Evolutionary conservation across 306 rosid species (phyloP).

Genomic region (Pachyrhizus erosus): DNA sequence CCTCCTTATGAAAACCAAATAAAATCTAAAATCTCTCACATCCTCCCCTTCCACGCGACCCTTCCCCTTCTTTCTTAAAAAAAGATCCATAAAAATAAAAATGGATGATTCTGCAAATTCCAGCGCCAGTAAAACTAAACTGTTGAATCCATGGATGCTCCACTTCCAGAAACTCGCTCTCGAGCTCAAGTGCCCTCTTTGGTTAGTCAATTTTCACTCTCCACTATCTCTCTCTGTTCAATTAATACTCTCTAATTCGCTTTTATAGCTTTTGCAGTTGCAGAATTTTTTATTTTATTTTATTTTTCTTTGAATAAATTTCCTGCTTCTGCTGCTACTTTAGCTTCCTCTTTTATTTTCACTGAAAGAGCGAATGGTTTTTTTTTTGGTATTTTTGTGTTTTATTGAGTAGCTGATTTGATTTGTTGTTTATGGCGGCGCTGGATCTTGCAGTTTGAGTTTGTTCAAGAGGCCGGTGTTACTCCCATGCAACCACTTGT

Average conservation of each 20-base stretch:
- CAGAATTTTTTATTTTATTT: too few species aligned
- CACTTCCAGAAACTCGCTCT: constrained; percentile 84
- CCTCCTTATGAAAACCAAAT: neutral
- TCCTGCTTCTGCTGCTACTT: neutral
- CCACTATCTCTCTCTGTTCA: neutral
- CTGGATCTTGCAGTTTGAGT: constrained; percentile 61
- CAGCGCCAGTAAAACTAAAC: neutral
- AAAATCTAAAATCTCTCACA: neutral
- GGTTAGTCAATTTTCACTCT: constrained; percentile 46
- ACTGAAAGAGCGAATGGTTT: neutral
- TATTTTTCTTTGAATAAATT: neutral
- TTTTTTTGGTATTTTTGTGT: neutral
- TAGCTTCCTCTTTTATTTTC: neutral
- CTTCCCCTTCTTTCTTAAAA: neutral
- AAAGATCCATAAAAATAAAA: too few species aligned
- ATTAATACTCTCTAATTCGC: neutral
- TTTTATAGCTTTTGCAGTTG: neutral
- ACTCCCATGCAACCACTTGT: constrained; percentile 85
- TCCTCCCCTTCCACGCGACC: neutral
- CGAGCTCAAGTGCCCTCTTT: constrained; percentile 93
- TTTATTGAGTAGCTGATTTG: neutral
- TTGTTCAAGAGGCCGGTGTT: constrained; percentile 67
- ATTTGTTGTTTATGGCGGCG: neutral
- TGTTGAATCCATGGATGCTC: constrained; percentile 71
- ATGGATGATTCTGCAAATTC: constrained; percentile 57